Base-by-base conservation (phyloP, 225 moss, liverwort and hornwort genomes). In the Sphagnum contortum region DNA sequence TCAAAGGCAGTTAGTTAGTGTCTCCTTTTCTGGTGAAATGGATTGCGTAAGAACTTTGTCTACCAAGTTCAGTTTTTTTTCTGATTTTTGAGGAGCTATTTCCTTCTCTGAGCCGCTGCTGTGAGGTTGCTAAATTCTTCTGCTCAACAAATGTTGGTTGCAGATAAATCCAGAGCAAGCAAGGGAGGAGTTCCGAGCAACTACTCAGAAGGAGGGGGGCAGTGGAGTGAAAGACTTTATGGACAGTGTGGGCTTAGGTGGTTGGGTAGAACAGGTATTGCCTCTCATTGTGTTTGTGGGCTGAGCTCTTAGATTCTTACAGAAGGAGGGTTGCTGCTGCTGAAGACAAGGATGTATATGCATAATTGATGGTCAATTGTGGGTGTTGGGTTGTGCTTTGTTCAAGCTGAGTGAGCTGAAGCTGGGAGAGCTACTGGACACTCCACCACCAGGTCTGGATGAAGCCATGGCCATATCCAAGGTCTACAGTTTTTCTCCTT, bases 401-500 rank as follows among this genome's bases (percentile, higher is more conserved):
- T 64, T 84, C 50, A 75, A 93, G 92, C 70, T 93, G 69, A 93
- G 93, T 72, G 93, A 90, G 79, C 77, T 93, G 62, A 93, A 93
- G 82, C 89, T 93, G 64, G 93, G 93, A 63, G 93, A 93, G 75
- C 77, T 93, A 74, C 64, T 93, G 63, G 93, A 93, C 70, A 88
- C 93, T 47, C 93, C 93, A 54, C 93, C 93, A 49, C 93, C 93
- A 29, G 93, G 93, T 8, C 68, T 93, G 64, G 93, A 93, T 66
- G 93, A 93, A 73, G 93, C 93, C n/a, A 93, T 93, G 76, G 93
- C 93, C 52, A 93, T 93, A 48, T 93, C 93, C 47, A 93, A 93
- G 88, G 93, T 90, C 29, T 50, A 8, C 4, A 12, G 11, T 5
- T 64, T 29, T 29, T 29, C 29, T 29, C 29, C 29, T 29, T 29